Base-by-base conservation (phyloP, 139 green algal genomes). In the Nannochloris sp. region DNA sequence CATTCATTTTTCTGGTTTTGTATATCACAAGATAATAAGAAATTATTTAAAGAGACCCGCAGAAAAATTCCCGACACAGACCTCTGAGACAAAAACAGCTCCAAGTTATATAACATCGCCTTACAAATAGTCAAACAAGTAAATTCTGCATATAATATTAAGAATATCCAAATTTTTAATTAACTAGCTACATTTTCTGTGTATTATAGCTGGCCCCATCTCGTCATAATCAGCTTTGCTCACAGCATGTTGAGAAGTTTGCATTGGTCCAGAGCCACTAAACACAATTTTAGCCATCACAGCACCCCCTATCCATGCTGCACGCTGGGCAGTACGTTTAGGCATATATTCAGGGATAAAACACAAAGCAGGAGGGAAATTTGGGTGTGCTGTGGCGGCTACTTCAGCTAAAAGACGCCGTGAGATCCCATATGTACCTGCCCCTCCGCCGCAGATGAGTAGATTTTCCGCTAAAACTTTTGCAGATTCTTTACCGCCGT, bases 221-320 rank as follows among this genome's bases (percentile, higher is more conserved):
- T 96, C 90, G 6, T 96, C 85, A 61, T 96, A 96, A 3, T 96
- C 90, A 0, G 42, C 63, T 57, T 95, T 95, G 19, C 72, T 85
- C 19, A 73, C 46, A n/a, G 51, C 14, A 35, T 56, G 60, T 8
- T 54, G n/a, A n/a, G n/a, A n/a, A n/a, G n/a, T 37, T 31, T 15
- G 23, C 24, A 95, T 72, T 32, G 90, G 78, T 34, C 92, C 87
- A 31, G 72, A 80, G 38, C 95, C 85, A 2, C 80, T 57, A 30
- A 87, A 87, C 31, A 83, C 77, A 24, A 92, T 75, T 53, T 90
- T 89, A 2, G 88, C 86, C 51, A 97, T 69, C 15, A 97, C 83
- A 4, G 90, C 85, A 10, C 88, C 91, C 8, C 91, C 91, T 64
- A 93, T 75, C 90, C 90, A 97, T 3, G 81, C 36, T 2, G 86